A percentile compares a stretch with the other conserved stretches of the same genome.
phyloP scores from a whole-genome alignment of 106 monocot species.

The Allium fistulosum region DNA sequence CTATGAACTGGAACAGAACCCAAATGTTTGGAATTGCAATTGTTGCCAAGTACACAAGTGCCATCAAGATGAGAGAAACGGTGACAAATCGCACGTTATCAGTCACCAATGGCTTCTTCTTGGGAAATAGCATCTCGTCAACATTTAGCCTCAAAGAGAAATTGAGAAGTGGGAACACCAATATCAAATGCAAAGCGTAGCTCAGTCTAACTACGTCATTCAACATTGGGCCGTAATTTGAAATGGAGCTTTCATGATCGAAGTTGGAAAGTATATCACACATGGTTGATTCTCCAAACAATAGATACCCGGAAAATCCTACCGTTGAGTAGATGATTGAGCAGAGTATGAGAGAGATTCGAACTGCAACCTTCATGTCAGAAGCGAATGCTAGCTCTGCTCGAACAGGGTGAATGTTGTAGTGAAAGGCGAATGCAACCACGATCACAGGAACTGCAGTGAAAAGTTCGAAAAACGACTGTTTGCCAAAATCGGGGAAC shows the following conservation, averaged over 20 bases:
- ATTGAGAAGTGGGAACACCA: conserved; percentile 75
- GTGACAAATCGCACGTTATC: conserved; percentile 36
- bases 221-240: conserved; percentile 29
- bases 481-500: conserved; percentile 41
- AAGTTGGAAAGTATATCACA: conserved; percentile 83
- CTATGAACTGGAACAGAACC: conserved; percentile 74
- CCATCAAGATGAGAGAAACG: conserved; percentile 39
- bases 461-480: conserved; percentile 67
- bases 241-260: conserved; percentile 25
- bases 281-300: conserved; percentile 86
- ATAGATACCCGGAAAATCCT: conserved; percentile 73
- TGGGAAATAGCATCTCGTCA: conserved; percentile 64
- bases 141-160: conserved; percentile 80
- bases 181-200: conserved; percentile 79
- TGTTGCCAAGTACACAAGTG: conserved; percentile 46
- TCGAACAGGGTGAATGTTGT: conserved; percentile 87
- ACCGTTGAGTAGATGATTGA: conserved; percentile 60
- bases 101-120: conserved; percentile 13
- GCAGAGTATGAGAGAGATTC: conserved; percentile 69
- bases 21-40: conserved; percentile 87
- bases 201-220: conserved; percentile 66
- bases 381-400: conserved; percentile 52
- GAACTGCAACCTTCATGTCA: conserved; percentile 69
- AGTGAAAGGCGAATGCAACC: conserved; percentile 94
- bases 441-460: conserved; percentile 87